Evolutionary conservation across 2,329 filamentous ascomycete species (phyloP).

Genomic region (Aspergillus niger): DNA sequence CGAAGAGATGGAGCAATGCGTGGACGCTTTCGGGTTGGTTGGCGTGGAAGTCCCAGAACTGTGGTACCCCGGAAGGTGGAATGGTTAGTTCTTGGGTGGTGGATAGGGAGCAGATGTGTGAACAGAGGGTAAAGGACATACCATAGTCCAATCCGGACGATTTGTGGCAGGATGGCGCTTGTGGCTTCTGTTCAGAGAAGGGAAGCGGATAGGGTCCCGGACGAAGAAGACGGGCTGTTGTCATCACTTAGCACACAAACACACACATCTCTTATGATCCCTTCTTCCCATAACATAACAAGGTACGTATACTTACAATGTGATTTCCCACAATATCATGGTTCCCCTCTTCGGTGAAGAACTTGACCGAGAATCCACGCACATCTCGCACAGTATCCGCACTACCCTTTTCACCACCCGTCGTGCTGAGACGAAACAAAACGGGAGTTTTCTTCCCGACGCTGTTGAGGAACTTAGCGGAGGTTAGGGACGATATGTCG

Average conservation of each 20-base stretch:
- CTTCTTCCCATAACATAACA: background rate
- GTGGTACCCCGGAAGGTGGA: too few species aligned
- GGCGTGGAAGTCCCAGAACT: conserved; percentile 63
- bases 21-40: conserved; percentile 62
- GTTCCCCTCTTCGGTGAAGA: conserved; percentile 57
- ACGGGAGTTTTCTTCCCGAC: conserved; percentile 58
- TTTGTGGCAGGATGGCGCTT: background rate
- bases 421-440: conserved; percentile 52
- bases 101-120: background rate
- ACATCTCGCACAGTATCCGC: conserved; percentile 54
- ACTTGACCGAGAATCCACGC: conserved; percentile 54
- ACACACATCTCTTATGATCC: background rate
- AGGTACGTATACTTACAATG: conserved; percentile 15
- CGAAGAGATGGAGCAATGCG: conserved; percentile 63
- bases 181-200: background rate
- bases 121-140: background rate
- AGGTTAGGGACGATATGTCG: conserved; percentile 59
- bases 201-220: background rate
- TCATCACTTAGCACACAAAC: too few species aligned
- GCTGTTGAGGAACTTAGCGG: conserved; percentile 56
- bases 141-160: background rate
- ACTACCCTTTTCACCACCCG: conserved; percentile 50
- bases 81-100: background rate
- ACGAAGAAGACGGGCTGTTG: background rate
- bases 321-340: conserved; percentile 30